A percentile compares a stretch with the other conserved stretches of the same genome.
Evolutionary conservation across 208 protist species (phyloP).

Genomic region (Leishmania tropica): DNA sequence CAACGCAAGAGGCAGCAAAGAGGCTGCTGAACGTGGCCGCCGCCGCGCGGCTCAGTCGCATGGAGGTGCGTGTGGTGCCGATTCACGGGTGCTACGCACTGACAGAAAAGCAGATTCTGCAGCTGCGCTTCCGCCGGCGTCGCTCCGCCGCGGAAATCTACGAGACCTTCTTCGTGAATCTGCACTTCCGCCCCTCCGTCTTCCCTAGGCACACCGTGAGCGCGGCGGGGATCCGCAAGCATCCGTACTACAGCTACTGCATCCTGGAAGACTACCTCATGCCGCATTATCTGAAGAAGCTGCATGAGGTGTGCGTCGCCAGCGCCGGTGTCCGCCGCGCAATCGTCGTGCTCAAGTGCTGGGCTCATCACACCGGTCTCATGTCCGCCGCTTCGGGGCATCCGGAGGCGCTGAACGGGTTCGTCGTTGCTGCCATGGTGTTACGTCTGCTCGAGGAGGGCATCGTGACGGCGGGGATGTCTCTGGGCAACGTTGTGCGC

Average conservation of each 20-base stretch:
- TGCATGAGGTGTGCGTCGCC: conserved; percentile 72
- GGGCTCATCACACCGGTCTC: conserved; percentile 81
- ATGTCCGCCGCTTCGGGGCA: conserved; percentile 65
- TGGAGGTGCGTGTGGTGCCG: conserved; percentile 55
- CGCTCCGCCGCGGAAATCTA: conserved; percentile 3
- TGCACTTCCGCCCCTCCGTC: conserved; percentile 68
- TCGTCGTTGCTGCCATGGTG: conserved; percentile 73
- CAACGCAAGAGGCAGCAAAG: neutral
- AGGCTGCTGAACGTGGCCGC: conserved; percentile 21
- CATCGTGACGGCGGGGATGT: conserved; percentile 68
- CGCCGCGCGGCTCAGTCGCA: conserved; percentile 34
- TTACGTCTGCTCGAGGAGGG: conserved; percentile 73
- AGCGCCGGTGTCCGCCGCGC: conserved; percentile 59
- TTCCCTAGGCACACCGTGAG: conserved; percentile 56
- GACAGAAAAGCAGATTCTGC: conserved; percentile 61
- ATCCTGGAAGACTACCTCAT: conserved; percentile 85
- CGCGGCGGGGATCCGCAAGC: conserved; percentile 61
- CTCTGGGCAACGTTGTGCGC: conserved; percentile 75
- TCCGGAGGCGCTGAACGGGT: conserved; percentile 79
- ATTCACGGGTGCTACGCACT: conserved; percentile 68
- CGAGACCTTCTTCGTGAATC: conserved; percentile 69
- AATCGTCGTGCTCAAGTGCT: conserved; percentile 86
- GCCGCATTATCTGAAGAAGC: conserved; percentile 65
- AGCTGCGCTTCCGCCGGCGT: conserved; percentile 59
- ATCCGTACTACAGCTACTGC: conserved; percentile 81